Percentiles rank a stretch among this genome's conserved stretches.
These are phyloP conservation scores for Aquilaria sinensis DNA, from an alignment of 345 rosid species.

Conservation along the genomic window DNA sequence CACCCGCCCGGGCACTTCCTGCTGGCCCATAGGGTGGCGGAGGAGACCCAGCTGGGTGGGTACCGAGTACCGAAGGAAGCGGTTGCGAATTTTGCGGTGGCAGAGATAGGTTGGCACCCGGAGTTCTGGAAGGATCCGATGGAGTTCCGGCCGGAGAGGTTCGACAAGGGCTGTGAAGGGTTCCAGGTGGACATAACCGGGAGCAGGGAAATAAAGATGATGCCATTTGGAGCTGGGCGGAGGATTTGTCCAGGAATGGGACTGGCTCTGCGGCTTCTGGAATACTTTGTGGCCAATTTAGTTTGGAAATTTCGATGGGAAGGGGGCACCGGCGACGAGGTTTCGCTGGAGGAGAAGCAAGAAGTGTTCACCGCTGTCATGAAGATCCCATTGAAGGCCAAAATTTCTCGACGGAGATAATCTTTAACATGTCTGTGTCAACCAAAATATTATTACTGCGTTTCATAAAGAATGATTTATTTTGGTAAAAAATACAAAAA, in stretches of 20 bases:
- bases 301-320: neutral
- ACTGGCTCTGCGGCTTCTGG: neutral
- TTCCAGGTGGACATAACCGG: neutral
- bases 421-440: no score
- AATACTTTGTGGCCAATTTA: no score
- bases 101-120: slow-evolving; percentile 23
- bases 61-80: neutral
- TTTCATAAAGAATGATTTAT: no score
- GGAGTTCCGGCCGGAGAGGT: slow-evolving; percentile 9
- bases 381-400: neutral
- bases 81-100: neutral
- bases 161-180: neutral
- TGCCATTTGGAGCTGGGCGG: slow-evolving; percentile 1
- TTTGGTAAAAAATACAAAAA: no score
- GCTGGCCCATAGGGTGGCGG: neutral
- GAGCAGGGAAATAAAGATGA: neutral
- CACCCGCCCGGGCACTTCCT: slow-evolving; percentile 7
- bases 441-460: no score
- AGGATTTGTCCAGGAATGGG: neutral
- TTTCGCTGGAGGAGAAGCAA: slow-evolving; percentile 2
- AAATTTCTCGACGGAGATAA: no score
- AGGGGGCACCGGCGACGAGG: neutral
- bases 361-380: neutral
- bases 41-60: neutral
- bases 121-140: slow-evolving; percentile 17